These are phyloP conservation scores for Diaporthe ampelina DNA, from an alignment of 2,329 filamentous ascomycete genomes.

Conservation along the genomic window DNA sequence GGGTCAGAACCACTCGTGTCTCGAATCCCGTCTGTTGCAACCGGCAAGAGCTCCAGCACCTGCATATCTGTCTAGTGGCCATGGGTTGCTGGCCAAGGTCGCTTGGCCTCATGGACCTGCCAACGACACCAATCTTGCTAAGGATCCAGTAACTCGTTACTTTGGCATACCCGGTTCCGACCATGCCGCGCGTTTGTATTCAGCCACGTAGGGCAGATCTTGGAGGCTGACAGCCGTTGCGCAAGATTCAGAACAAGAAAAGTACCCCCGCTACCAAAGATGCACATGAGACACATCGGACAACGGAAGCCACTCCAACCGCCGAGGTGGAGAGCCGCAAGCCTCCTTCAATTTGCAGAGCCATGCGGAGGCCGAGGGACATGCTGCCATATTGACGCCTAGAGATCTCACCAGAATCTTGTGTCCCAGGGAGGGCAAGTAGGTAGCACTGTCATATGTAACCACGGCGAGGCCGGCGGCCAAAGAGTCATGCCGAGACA, in stretches of 20 bases:
- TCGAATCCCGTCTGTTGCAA: slow-evolving; percentile 12
- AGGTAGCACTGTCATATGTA: slow-evolving; percentile 27
- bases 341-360: slow-evolving; percentile 26
- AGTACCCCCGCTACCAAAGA: slow-evolving; percentile 15
- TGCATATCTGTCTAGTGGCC: background rate
- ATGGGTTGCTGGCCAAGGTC: background rate
- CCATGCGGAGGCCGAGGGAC: slow-evolving; percentile 21
- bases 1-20: background rate
- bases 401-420: background rate
- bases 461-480: slow-evolving; percentile 32
- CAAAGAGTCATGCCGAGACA: slow-evolving; percentile 33
- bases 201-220: slow-evolving; percentile 17
- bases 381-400: slow-evolving; percentile 1
- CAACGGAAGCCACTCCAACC: slow-evolving; percentile 17
- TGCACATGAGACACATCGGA: slow-evolving; percentile 19
- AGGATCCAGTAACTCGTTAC: slow-evolving; percentile 1
- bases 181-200: slow-evolving; percentile 6
- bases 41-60: background rate
- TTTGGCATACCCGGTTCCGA: background rate
- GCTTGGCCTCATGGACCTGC: slow-evolving; percentile 19
- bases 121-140: slow-evolving; percentile 4
- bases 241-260: background rate
- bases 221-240: background rate
- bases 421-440: background rate
- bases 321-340: slow-evolving; percentile 28